phyloP scores from a whole-genome alignment of 768 basidiomycete genomes.

The Udeniomyces megalosporus region DNA sequence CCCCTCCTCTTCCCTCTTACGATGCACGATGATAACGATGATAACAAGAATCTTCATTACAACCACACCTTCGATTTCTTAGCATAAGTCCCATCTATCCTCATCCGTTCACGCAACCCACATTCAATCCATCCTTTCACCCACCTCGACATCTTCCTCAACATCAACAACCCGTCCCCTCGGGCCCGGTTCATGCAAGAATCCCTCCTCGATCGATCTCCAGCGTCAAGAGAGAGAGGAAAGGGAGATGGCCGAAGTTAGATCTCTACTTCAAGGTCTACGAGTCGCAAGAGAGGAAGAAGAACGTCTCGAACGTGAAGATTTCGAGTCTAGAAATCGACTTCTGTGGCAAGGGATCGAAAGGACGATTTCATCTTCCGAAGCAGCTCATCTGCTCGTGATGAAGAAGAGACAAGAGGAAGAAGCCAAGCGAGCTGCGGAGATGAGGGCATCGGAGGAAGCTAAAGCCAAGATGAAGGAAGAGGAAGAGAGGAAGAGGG shows the following conservation, averaged over 20 bases:
- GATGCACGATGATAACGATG: neutral
- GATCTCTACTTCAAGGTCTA: constrained; percentile 32
- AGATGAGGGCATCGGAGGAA: constrained; percentile 25
- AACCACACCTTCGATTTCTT: no score
- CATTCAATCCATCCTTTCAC: neutral
- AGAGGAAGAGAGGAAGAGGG: constrained; percentile 4
- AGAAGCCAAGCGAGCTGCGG: constrained; percentile 18
- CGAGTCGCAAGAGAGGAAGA: constrained; percentile 36
- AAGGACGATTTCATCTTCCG: constrained; percentile 6
- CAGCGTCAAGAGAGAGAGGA: neutral
- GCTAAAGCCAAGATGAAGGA: constrained; percentile 6
- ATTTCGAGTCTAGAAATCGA: constrained; percentile 36
- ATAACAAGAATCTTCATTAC: no score
- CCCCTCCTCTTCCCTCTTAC: neutral
- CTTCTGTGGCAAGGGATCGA: constrained; percentile 32
- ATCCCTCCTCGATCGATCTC: neutral
- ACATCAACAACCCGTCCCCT: no score
- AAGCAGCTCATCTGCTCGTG: constrained; percentile 1
- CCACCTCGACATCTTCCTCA: neutral
- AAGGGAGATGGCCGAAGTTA: constrained; percentile 1
- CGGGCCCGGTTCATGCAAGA: no score
- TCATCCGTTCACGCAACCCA: neutral
- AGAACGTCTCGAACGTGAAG: constrained; percentile 34
- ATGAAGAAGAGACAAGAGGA: constrained; percentile 30
- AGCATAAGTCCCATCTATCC: neutral